These are phyloP conservation scores for Nigrograna mackinnonii DNA, from an alignment of 2,329 filamentous ascomycete genomes.

Conservation along the genomic window DNA sequence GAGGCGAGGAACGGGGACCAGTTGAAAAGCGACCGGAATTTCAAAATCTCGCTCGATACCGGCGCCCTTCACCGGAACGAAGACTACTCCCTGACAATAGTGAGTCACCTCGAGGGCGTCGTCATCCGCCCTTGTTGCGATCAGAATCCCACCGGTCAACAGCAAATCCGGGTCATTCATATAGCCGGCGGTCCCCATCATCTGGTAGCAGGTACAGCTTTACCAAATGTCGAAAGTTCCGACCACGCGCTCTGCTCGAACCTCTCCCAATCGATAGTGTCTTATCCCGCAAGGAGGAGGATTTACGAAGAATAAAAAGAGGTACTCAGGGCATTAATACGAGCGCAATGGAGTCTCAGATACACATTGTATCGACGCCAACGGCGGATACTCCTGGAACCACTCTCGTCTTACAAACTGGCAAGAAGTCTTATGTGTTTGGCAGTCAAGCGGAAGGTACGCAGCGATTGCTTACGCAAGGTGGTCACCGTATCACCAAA, in stretches of 20 bases:
- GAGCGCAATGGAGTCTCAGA: conserved; percentile 67
- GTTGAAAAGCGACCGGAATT: too few relatives aligned
- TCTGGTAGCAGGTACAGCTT: neutral
- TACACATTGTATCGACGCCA: conserved; percentile 79
- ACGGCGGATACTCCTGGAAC: conserved; percentile 88
- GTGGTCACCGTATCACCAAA: conserved; percentile 66
- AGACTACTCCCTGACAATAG: too few relatives aligned
- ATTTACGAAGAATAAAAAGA: too few relatives aligned
- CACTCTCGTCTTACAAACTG: conserved; percentile 76
- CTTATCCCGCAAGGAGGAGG: too few relatives aligned
- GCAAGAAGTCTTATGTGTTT: conserved; percentile 81
- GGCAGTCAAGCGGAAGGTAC: conserved; percentile 83
- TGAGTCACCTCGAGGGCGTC: too few relatives aligned
- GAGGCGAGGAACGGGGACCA: neutral
- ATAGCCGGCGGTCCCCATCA: neutral
- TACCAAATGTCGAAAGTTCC: neutral
- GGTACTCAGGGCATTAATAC: neutral
- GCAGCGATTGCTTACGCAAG: conserved; percentile 74
- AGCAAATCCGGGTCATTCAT: neutral
- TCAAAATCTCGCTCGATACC: too few relatives aligned
- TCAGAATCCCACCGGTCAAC: neutral
- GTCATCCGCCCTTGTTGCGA: neutral
- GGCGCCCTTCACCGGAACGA: too few relatives aligned
- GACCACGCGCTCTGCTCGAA: too few relatives aligned
- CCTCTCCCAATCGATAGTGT: neutral